Percentiles rank a stretch among this genome's conserved stretches.
Evolutionary conservation across 345 rosid species (phyloP).

Genomic region (Brassica cretica): DNA sequence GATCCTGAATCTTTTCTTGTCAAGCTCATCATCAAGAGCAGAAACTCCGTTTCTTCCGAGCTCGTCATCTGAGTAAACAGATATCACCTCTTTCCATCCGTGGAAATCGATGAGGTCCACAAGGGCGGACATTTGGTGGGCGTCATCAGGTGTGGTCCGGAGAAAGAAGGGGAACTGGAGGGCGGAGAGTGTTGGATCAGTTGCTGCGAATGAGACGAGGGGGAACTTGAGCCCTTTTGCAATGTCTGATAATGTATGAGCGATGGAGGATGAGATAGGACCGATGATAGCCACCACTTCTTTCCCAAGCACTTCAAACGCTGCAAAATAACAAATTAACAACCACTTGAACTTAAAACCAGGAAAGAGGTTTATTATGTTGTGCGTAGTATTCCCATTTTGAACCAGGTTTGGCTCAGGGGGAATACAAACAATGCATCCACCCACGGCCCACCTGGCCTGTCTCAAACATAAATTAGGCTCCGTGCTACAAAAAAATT

Average conservation of each 20-base stretch:
- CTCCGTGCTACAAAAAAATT: too few species aligned
- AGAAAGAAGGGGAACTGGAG: constrained; percentile 74
- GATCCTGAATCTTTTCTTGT: not conserved
- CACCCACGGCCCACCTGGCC: too few species aligned
- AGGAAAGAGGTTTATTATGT: too few species aligned
- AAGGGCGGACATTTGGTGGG: constrained; percentile 75
- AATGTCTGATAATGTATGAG: constrained; percentile 64
- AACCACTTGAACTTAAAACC: too few species aligned
- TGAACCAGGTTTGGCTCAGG: too few species aligned
- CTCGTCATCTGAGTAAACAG: not conserved
- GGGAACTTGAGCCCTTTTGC: constrained; percentile 73
- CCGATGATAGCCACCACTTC: constrained; percentile 77
- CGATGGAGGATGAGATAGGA: constrained; percentile 74
- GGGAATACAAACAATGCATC: too few species aligned
- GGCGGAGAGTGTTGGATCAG: constrained; percentile 86
- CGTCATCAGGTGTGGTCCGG: constrained; percentile 71
- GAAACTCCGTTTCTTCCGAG: not conserved
- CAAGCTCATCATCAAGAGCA: not conserved
- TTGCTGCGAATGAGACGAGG: constrained; percentile 77
- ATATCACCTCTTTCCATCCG: not conserved
- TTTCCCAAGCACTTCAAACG: constrained; percentile 60
- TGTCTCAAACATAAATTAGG: too few species aligned
- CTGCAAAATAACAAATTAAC: constrained; percentile 43
- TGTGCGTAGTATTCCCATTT: too few species aligned
- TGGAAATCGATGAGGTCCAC: not conserved